Conservation (phyloP, 139 green algal genomes). For the Astrephomene gubernaculifera region DNA sequence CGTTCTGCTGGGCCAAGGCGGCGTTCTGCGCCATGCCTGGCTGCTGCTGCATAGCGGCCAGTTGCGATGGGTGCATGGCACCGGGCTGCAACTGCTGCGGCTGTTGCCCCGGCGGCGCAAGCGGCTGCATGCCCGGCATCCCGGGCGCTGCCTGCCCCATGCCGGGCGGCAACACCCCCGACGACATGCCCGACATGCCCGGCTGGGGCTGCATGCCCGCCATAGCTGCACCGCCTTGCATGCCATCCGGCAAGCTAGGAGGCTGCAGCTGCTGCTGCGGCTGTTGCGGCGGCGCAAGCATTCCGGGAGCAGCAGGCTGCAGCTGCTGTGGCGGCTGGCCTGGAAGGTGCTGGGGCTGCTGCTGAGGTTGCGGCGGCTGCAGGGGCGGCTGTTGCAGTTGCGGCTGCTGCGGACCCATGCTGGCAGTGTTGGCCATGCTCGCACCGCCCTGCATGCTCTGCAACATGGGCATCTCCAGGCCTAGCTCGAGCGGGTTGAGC, state of each 20-base stretch:
- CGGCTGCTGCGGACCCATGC: background rate
- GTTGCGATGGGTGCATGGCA: constrained; percentile 21
- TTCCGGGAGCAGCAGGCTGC: background rate
- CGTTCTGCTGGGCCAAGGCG: constrained; percentile 18
- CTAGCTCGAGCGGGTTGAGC: constrained; percentile 26
- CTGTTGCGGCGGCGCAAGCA: constrained; percentile 12
- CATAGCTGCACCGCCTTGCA: background rate
- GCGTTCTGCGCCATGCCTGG: background rate
- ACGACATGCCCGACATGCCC: background rate
- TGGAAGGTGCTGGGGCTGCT: background rate
- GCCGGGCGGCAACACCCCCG: background rate
- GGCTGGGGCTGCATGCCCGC: constrained; percentile 5
- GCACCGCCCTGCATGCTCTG: background rate
- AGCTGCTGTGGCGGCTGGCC: background rate
- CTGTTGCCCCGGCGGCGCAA: constrained; percentile 3
- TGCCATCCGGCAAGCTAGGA: background rate
- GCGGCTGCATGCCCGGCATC: background rate
- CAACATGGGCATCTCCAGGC: background rate
- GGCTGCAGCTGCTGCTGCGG: constrained; percentile 1
- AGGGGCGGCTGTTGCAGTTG: background rate
- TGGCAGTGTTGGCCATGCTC: background rate
- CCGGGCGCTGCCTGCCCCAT: background rate
- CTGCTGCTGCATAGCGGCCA: constrained; percentile 7
- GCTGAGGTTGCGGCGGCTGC: background rate
- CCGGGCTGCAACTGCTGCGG: constrained; percentile 22